Evolutionary conservation across 2,329 filamentous ascomycete species (phyloP), one percentile per base, ranked within the genome.

Genomic region (Reticulascus tulasneorum): DNA sequence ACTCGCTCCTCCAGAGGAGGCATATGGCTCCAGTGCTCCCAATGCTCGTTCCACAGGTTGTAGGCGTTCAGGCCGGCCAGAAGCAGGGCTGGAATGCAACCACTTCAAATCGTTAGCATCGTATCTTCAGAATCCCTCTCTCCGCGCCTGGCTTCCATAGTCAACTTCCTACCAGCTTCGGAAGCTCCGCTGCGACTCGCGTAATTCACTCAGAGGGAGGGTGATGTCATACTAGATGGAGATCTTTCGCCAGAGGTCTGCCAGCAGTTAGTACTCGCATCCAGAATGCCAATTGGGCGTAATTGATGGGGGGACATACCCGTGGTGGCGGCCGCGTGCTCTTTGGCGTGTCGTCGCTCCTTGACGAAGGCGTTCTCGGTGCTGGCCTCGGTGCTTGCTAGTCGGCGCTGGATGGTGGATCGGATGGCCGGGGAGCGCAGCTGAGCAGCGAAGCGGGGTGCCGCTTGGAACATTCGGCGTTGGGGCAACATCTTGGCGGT

Each of bases 221-320:
- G 40, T 37, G 48, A 47, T 36, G 50, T 71, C 86, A 69, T 87
- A 96, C 90, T 87, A 97, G 74, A 96, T 75, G 48, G 88, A 93
- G 56, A 97, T 83, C 77, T 94, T 97, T 67, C 79, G 82, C 93
- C 93, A 98, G 56, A 95, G 80, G 56, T 88, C 91, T 95, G 59
- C 47, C 42, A 39, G 33, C 12, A 58, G n/a, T n/a, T n/a, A n/a
- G n/a, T n/a, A 20, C 25, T 28, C 20, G 10, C 19, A 16, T 18
- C 33, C 33, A 46, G 47, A 50, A 52, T 51, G 47, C 42, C 35
- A 26, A 37, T 34, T 30, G 27, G 34, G 27, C n/a, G n/a, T n/a
- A n/a, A n/a, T n/a, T n/a, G n/a, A n/a, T n/a, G 16, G 10, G 18
- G 18, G 35, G 37, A 77, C 84, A 63, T 61, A 96, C 90, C 84